Base-by-base conservation (phyloP, 306 rosid genomes). In the Astragalus glycyphyllos region DNA sequence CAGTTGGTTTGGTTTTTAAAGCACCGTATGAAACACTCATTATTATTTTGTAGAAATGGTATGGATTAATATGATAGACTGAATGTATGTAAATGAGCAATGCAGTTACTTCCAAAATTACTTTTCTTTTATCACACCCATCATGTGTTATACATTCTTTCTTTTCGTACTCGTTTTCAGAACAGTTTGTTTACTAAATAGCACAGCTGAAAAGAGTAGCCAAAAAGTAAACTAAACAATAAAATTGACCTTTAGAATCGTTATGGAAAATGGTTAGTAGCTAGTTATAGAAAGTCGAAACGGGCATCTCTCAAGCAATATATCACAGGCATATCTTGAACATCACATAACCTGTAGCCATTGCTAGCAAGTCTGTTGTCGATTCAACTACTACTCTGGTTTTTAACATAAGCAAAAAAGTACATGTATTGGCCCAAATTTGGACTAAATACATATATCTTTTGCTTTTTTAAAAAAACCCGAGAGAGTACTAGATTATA, bases 341-440 rank as follows among this genome's bases (percentile, higher is more conserved):
- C 63, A 54, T 44, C n/a, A 6, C 15, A 14, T 37, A 40, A 48
- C 49, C 7, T 5, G 50, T 46, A 35, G 71, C 63, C 58, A 51
- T 74, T 23, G 15, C 11, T 58, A 31, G 35, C 53, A 57, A 29
- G 31, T 72, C 58, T 50, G 14, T 47, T 60, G 53, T 72, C 41
- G 31, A 8, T 32, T 11, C 50, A 15, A 40, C 54, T 57, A 26
- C 37, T 23, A 23, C 29, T 23, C 29, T 2, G 29, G 2, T 23
- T 1, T 23, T 23, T 23, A 23, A 23, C 2, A 23, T 23, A 23
- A 23, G 29, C 29, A 23, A 23, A 23, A 1, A 23, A 1, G 2
- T 1, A 2, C 2, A 23, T 2, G 1, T 23, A 2, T 23, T 23
- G 29, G 29, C 29, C 29, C 29, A 23, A 1, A 23, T 23, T 23